Base-by-base conservation (phyloP, 108 stramenopile species). In the Cyclotella distinguenda region DNA sequence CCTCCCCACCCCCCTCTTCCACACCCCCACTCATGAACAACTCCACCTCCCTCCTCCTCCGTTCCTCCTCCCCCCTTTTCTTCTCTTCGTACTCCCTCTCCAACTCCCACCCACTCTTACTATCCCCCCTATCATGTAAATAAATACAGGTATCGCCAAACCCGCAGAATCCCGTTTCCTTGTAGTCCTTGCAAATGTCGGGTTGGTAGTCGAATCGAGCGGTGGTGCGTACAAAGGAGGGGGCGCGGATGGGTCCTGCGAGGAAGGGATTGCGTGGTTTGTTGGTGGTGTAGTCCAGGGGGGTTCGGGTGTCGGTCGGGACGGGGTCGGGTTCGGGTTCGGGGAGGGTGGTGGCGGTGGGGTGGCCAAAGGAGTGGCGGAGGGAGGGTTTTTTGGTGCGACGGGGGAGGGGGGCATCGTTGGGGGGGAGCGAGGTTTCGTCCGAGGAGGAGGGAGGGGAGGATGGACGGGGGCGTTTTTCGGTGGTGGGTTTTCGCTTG, bases 101-200 rank as follows among this genome's bases (percentile, higher is more conserved):
- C 64, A 97, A 72, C 78, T 98, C 89, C 97, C 96, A 98, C 25
- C 97, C 97, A 11, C 76, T 80, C 73, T 95, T 83, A 19, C 89
- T 95, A 69, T 96, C 91, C 12, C 95, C 93, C 22, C 99, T 79
- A 71, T 98, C 97, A 78, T 99, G 99, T 35, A 99, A 60, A 78
- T 96, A 99, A 57, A 96, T 98, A 50, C 99, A 99, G 9, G 86
- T 92, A 67, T 99, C 99, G 0, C 99, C 99, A 71, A 91, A 99
- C 12, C 99, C 99, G 64, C 99, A 99, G 78, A 96, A 99, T 36
- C 99, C 99, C 1, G 99, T 99, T 38, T 98, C 96, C 50, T 97
- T 97, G 79, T 97, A 99, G 55, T 99, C 99, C 68, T 99, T 99
- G 82, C 99, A 99, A 56, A 99, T 91, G 67, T 97, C 97, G 0